Percentiles rank a stretch among this genome's conserved stretches.
phyloP scores from a whole-genome alignment of 768 basidiomycete genomes.

The Phaffia australis region DNA sequence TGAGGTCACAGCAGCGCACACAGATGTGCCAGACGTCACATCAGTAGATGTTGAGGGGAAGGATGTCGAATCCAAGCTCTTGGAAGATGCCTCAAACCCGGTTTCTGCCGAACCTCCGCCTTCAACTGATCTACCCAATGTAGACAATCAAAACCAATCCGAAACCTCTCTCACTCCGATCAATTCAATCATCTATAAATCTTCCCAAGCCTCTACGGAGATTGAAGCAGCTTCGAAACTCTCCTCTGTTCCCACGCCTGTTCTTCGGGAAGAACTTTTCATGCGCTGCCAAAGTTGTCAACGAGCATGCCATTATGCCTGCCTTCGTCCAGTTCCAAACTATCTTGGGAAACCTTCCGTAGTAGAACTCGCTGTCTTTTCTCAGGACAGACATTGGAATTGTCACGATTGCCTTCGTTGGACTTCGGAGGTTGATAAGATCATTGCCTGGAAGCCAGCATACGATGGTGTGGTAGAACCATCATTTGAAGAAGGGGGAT shows the following conservation, averaged over 20 bases:
- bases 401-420: conserved; percentile 63
- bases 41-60: neutral
- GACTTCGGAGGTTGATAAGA: conserved; percentile 39
- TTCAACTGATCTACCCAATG: too few relatives aligned
- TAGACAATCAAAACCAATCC: neutral
- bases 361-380: conserved; percentile 28
- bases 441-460: conserved; percentile 83
- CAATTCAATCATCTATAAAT: neutral
- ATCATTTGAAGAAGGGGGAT: conserved; percentile 38
- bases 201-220: conserved; percentile 52
- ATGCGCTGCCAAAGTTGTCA: conserved; percentile 79
- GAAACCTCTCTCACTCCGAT: neutral
- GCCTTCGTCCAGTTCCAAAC: conserved; percentile 44
- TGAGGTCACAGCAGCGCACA: neutral
- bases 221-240: conserved; percentile 34
- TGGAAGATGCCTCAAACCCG: neutral
- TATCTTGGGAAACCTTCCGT: conserved; percentile 45
- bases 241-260: neutral
- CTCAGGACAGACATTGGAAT: conserved; percentile 35
- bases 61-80: neutral
- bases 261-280: conserved; percentile 41
- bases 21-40: neutral
- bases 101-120: neutral
- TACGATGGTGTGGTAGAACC: conserved; percentile 56
- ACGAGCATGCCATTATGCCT: conserved; percentile 68